Base-by-base conservation (phyloP, 83 land plant species). In the Picea engelmannii region DNA sequence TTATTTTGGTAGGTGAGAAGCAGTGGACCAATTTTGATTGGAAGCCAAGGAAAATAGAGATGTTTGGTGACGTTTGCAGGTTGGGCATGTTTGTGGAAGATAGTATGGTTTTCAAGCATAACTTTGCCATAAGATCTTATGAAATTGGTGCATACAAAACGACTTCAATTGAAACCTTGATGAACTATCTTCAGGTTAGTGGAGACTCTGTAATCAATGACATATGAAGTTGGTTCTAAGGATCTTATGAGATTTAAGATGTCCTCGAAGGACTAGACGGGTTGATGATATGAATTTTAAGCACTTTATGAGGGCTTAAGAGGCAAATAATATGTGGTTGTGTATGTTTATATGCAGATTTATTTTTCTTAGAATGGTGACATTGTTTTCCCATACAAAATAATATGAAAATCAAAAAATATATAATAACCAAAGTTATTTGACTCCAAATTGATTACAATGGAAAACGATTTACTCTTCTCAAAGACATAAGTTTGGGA, bases 151-250 rank as follows among this genome's bases (percentile, higher is more conserved):
- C 35, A 31, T 31, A 31, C 35, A 31, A 31, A 31, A 31, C 35
- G 20, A 95, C 96, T 7, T 91, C 96, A 49, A 92, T 96, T 78
- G 98, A 96, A 75, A 90, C 99, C 25, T 83, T 97, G 49, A 96
- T 96, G 89, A 97, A 97, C 91, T 95, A 93, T 85, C 80, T 97
- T 49, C 99, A 31, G 35, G 35, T 31, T 31, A 31, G 35, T 31
- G 35, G 35, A 31, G 35, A 31, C 35, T 31, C 35, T 11, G n/a
- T 24, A 40, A 15, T 76, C 38, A 27, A 20, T 66, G 35, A 5
- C 24, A 12, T 84, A 25, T 61, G 6, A 60, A 68, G 77, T 16
- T 55, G 74, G 64, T 81, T 15, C 79, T 11, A 31, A 60, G 61
- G 21, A 21, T 60, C 20, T 1, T 62, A 62, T 74, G 27, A 35